These are phyloP conservation scores for Komagataella pastoris DNA, from an alignment of 805 yeast genomes.

Conservation along the genomic window DNA sequence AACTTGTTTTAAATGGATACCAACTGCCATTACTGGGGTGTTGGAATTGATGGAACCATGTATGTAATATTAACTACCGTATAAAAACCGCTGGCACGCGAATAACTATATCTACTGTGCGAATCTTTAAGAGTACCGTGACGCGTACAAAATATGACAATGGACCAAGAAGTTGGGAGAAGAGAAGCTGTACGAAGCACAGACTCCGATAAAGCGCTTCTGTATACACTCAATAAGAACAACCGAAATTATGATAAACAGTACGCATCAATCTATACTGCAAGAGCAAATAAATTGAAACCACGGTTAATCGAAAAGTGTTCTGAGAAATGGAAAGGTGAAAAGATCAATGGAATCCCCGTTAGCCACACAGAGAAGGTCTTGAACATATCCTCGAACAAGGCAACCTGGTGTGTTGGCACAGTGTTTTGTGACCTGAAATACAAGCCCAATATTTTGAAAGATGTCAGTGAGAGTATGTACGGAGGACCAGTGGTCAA, in stretches of 20 bases:
- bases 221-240: slow-evolving; percentile 1
- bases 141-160: neutral
- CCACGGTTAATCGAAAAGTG: slow-evolving; percentile 33
- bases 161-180: neutral
- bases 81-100: neutral
- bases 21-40: neutral
- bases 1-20: slow-evolving; percentile 21
- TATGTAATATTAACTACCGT: too few species aligned
- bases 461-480: slow-evolving; percentile 55
- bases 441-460: slow-evolving; percentile 72
- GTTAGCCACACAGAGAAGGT: slow-evolving; percentile 28
- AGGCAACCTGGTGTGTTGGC: slow-evolving; percentile 74
- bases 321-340: slow-evolving; percentile 24
- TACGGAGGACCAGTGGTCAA: slow-evolving; percentile 33
- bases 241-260: slow-evolving; percentile 37
- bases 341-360: slow-evolving; percentile 19
- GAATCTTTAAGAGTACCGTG: neutral
- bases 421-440: slow-evolving; percentile 76
- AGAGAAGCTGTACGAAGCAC: neutral
- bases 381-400: slow-evolving; percentile 48
- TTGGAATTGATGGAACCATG: neutral
- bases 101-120: neutral
- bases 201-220: neutral
- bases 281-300: slow-evolving; percentile 34
- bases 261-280: slow-evolving; percentile 41